Evolutionary conservation across 1,284 basidiomycete species (phyloP).

Genomic region (Ustilago curta): DNA sequence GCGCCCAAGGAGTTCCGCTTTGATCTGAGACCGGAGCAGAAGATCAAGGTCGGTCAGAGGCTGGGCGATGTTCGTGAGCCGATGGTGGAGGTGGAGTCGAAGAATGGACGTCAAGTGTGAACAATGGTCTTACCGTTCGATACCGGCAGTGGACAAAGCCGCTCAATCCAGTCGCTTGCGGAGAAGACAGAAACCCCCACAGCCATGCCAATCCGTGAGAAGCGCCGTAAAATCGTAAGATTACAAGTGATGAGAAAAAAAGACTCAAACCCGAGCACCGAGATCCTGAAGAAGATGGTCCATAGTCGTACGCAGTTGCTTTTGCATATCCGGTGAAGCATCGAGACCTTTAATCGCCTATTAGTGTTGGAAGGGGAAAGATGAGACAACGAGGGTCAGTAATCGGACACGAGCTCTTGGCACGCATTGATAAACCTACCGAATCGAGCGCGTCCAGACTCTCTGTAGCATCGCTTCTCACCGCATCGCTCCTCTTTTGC

Average conservation of each 20-base stretch:
- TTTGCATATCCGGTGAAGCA: conserved; percentile 46
- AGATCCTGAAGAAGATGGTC: conserved; percentile 50
- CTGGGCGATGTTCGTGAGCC: conserved; percentile 68
- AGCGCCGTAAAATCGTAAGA: too few relatives aligned
- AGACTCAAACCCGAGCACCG: conserved; percentile 40
- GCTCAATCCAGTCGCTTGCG: background rate
- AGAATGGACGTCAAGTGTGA: conserved; percentile 34
- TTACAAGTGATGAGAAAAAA: background rate
- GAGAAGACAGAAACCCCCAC: conserved; percentile 1
- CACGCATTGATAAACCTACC: too few relatives aligned
- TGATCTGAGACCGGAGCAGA: conserved; percentile 81
- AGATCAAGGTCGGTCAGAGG: conserved; percentile 86
- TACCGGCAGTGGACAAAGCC: conserved; percentile 15
- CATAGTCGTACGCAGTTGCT: conserved; percentile 47
- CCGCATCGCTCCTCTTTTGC: conserved; percentile 12
- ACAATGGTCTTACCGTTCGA: too few relatives aligned
- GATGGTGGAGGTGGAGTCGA: conserved; percentile 7
- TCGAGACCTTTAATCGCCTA: conserved; percentile 52
- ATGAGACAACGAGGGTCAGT: background rate
- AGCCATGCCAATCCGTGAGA: too few relatives aligned
- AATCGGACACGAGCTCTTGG: too few relatives aligned
- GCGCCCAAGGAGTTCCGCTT: conserved; percentile 89
- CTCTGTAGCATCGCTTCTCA: conserved; percentile 27
- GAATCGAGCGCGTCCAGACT: conserved; percentile 38
- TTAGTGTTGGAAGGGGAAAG: conserved; percentile 13